Percentiles rank a stretch among this genome's conserved stretches.
phyloP scores from a whole-genome alignment of 2,329 filamentous ascomycete species.

The Colletotrichum karsti region DNA sequence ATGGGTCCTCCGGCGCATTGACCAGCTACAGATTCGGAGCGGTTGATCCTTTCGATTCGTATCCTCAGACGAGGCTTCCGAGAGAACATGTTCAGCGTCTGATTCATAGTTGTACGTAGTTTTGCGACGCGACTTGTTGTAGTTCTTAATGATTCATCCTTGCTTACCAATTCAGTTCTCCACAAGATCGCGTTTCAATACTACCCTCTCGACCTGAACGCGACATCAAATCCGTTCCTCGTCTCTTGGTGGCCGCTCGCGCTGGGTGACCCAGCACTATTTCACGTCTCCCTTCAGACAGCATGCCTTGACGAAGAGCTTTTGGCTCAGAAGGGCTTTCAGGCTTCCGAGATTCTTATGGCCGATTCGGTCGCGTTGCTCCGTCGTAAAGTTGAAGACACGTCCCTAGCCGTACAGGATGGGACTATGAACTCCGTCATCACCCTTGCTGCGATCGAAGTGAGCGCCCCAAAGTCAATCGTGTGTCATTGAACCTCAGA shows the following conservation, averaged over 20 bases:
- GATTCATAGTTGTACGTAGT: slow-evolving; percentile 61
- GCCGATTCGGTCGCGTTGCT: slow-evolving; percentile 62
- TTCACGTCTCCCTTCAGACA: slow-evolving; percentile 67
- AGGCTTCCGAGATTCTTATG: slow-evolving; percentile 64
- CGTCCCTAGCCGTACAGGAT: slow-evolving; percentile 57
- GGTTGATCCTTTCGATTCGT: slow-evolving; percentile 65
- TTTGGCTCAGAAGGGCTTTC: slow-evolving; percentile 59
- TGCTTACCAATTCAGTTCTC: slow-evolving; percentile 49
- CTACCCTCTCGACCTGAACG: slow-evolving; percentile 63
- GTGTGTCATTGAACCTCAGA: neutral
- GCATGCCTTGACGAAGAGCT: slow-evolving; percentile 65
- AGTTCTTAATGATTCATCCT: neutral
- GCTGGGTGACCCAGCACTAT: slow-evolving; percentile 62
- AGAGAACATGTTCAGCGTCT: slow-evolving; percentile 60
- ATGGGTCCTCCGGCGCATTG: slow-evolving; percentile 27
- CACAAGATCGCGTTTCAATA: slow-evolving; percentile 68
- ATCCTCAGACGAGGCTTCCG: slow-evolving; percentile 60
- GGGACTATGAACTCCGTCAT: slow-evolving; percentile 66
- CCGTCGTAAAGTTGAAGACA: slow-evolving; percentile 56
- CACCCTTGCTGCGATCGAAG: slow-evolving; percentile 66
- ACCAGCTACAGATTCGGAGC: slow-evolving; percentile 41
- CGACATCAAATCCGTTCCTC: slow-evolving; percentile 64
- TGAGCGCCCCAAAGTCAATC: slow-evolving; percentile 37
- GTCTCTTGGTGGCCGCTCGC: slow-evolving; percentile 69
- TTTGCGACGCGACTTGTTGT: neutral